Evolutionary conservation across 2,329 filamentous ascomycete genomes (phyloP), one percentile per base, ranked within the genome.

Genomic region (Diaporthe destruens): DNA sequence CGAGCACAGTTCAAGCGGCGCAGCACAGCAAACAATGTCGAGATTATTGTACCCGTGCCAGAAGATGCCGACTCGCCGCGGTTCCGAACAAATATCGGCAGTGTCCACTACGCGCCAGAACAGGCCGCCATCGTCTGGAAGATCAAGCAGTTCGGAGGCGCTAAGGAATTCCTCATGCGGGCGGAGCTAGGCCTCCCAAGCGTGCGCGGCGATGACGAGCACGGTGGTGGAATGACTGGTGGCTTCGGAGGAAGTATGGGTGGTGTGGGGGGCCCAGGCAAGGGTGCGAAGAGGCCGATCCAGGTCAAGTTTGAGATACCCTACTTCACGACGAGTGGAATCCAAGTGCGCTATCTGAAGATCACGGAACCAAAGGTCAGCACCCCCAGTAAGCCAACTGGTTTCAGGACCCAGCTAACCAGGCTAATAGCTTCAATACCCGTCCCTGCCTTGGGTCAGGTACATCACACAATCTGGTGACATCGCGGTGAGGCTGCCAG

Each of bases 221-320:
- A 94, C 79, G 96, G 96, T 53, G 96, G 96, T 75, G 96, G 96
- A 76, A 98, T 98, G 96, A 98, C 96, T 77, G 96, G 96, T 79
- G 96, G 96, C 0, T 98, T 98, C 79, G 96, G 96, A 75, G 96
- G 96, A 25, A 98, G 94, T 81, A 98, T 98, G 95, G 96, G 96
- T 73, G 96, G 96, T 76, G 90, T 96, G 36, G 91, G 89, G n/a
- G 88, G 91, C 6, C 82, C 84, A 25, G 92, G 91, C 72, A 98
- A 98, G 85, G 94, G 94, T 25, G 89, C 90, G 72, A 99, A 98
- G 88, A 87, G 96, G 77, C 96, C 96, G 0, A 99, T 99, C 79
- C 96, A 95, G 82, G 96, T 99, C 85, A 99, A 99, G 86, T 99
- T 99, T 82, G 96, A 99, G 86, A 99, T 99, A 80, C 96, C 96